phyloP scores from a whole-genome alignment of 2,329 filamentous ascomycete genomes.

The Lachnellula arida region DNA sequence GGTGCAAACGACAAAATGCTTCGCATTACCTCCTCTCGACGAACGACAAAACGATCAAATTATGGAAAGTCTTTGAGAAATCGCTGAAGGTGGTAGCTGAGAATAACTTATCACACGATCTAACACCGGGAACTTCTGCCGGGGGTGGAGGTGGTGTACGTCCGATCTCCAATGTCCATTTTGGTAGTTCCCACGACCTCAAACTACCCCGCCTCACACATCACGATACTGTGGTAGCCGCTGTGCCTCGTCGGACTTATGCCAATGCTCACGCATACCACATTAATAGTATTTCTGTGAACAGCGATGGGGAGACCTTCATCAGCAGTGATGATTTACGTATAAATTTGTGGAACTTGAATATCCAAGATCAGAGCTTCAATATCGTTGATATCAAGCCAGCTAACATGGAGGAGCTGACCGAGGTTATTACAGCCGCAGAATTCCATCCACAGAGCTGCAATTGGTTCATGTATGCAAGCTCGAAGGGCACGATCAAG shows the following conservation, averaged over 20 bases:
- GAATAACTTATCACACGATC: constrained; percentile 94
- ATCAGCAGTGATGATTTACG: constrained; percentile 97
- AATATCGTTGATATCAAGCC: constrained; percentile 99
- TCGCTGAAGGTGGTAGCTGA: constrained; percentile 98
- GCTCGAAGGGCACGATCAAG: constrained; percentile 98
- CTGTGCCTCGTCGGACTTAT: constrained; percentile 92
- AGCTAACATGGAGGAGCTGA: constrained; percentile 99
- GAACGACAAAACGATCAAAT: constrained; percentile 99
- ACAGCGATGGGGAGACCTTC: constrained; percentile 98
- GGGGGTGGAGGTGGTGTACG: constrained; percentile 76
- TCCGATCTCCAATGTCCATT: constrained; percentile 65
- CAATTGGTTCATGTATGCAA: constrained; percentile 99
- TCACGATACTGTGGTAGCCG: constrained; percentile 96
- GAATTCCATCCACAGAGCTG: constrained; percentile 97
- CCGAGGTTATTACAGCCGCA: constrained; percentile 95
- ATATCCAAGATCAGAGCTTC: constrained; percentile 99
- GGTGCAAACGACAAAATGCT: constrained; percentile 96
- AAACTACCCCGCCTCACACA: constrained; percentile 95
- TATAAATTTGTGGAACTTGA: constrained; percentile 98
- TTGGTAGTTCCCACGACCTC: constrained; percentile 75
- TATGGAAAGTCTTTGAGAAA: constrained; percentile 99
- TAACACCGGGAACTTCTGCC: constrained; percentile 67
- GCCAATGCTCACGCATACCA: constrained; percentile 98
- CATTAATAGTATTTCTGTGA: constrained; percentile 99
- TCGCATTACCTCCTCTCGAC: constrained; percentile 97